These are phyloP conservation scores for Trichoderma gamsii DNA, from an alignment of 495 filamentous ascomycete species.

Conservation along the genomic window DNA sequence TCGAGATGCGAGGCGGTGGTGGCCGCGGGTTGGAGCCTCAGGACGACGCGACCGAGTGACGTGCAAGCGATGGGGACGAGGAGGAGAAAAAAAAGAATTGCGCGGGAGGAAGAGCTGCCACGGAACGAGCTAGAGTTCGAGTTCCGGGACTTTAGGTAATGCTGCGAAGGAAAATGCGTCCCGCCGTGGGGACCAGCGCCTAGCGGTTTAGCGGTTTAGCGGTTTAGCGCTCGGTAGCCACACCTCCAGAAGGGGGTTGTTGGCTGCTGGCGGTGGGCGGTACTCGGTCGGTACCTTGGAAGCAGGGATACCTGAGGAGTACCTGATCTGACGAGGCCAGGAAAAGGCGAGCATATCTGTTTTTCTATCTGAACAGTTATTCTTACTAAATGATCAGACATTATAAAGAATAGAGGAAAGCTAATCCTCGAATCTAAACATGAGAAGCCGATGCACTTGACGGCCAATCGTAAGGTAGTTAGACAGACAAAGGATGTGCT, in stretches of 20 bases:
- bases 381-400: too few species aligned
- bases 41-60: slow-evolving; percentile 14
- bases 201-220: neutral
- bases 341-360: too few species aligned
- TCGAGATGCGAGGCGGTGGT: slow-evolving; percentile 12
- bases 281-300: neutral
- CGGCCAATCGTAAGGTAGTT: too few species aligned
- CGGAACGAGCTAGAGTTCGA: neutral
- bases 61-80: slow-evolving; percentile 9
- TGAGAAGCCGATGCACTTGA: too few species aligned
- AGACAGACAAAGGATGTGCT: too few species aligned
- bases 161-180: neutral
- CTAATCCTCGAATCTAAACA: too few species aligned
- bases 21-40: neutral
- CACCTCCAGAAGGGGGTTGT: neutral
- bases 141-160: neutral
- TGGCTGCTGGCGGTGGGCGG: neutral
- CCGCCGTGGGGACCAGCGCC: slow-evolving; percentile 1
- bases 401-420: too few species aligned
- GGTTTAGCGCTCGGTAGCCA: neutral
- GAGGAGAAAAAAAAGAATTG: slow-evolving; percentile 16
- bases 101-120: slow-evolving; percentile 8
- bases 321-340: too few species aligned
- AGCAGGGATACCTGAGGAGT: neutral
- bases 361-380: too few species aligned